These are phyloP conservation scores for Cystobasidium pallidum DNA, from an alignment of 1,284 basidiomycete genomes.

Conservation along the genomic window DNA sequence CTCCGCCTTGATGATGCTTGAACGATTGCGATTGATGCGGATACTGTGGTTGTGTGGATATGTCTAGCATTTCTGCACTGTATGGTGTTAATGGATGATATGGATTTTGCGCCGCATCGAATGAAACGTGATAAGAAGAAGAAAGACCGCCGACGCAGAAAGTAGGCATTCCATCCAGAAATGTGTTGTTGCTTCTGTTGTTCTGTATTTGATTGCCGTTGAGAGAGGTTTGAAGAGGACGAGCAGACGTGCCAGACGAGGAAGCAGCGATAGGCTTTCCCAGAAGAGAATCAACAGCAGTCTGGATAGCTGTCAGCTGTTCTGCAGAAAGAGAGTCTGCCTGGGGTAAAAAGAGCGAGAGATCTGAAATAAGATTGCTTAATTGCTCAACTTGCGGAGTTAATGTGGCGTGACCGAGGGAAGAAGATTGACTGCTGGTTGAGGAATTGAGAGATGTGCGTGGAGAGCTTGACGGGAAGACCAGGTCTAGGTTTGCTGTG, in stretches of 20 bases:
- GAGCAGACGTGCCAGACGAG: not conserved
- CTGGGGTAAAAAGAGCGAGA: conserved; percentile 28
- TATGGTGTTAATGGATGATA: conserved; percentile 15
- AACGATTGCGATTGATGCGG: not conserved
- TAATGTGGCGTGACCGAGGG: not conserved
- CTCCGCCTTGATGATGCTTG: not conserved
- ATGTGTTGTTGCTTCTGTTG: not conserved
- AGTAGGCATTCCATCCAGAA: not conserved
- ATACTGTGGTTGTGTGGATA: conserved; percentile 1
- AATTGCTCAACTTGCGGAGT: conserved; percentile 32
- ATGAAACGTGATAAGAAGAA: not conserved
- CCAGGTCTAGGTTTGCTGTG: not conserved
- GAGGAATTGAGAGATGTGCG: not conserved
- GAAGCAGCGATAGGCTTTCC: not conserved
- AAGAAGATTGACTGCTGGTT: conserved; percentile 9
- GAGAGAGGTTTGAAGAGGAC: not conserved
- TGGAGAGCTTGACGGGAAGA: not conserved
- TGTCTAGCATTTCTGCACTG: conserved; percentile 12
- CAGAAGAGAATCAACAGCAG: conserved; percentile 17
- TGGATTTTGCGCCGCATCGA: not conserved
- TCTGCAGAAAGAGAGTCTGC: conserved; percentile 2
- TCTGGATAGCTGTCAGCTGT: conserved; percentile 19
- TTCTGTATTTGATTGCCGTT: not conserved
- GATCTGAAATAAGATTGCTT: conserved; percentile 20
- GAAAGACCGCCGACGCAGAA: not conserved